A percentile compares a stretch with the other conserved stretches of the same genome.
These are phyloP conservation scores for Boletus coccyginus DNA, from an alignment of 768 basidiomycete genomes.

Conservation along the genomic window DNA sequence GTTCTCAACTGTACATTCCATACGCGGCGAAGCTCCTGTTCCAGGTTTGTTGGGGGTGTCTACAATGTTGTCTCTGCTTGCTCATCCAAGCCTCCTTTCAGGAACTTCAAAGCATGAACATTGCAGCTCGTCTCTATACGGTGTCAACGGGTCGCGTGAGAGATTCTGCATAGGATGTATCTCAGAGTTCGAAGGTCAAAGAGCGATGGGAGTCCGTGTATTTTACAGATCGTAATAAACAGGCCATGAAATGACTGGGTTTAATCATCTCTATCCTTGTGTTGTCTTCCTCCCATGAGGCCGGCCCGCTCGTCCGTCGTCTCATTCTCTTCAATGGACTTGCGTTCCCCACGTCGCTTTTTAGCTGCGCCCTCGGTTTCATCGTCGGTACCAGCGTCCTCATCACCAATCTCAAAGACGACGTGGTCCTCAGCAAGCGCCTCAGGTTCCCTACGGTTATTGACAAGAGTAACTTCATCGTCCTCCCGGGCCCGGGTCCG, in stretches of 20 bases:
- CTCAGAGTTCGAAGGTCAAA: background rate
- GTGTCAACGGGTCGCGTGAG: constrained; percentile 84
- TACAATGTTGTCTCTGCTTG: background rate
- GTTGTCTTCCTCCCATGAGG: constrained; percentile 48
- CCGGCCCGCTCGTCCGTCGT: constrained; percentile 60
- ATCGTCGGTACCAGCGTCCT: constrained; percentile 64
- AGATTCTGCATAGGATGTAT: constrained; percentile 38
- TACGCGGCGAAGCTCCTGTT: constrained; percentile 96
- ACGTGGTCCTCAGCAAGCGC: constrained; percentile 62
- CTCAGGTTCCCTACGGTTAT: constrained; percentile 48
- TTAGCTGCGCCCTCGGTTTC: constrained; percentile 52
- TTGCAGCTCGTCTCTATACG: constrained; percentile 83
- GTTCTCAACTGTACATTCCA: constrained; percentile 88
- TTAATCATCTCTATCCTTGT: constrained; percentile 37
- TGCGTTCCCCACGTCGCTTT: constrained; percentile 43
- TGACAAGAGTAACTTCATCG: constrained; percentile 72
- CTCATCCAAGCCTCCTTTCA: constrained; percentile 25
- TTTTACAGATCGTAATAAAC: constrained; percentile 32
- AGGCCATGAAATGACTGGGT: constrained; percentile 7
- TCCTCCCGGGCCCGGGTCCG: constrained; percentile 53
- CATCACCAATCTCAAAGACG: constrained; percentile 91
- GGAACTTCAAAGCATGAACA: constrained; percentile 96
- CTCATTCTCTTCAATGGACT: constrained; percentile 48
- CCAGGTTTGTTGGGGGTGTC: constrained; percentile 59
- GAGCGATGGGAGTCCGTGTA: constrained; percentile 29